phyloP scores from a whole-genome alignment of 331 rosid species.

The Quercus tomentella region DNA sequence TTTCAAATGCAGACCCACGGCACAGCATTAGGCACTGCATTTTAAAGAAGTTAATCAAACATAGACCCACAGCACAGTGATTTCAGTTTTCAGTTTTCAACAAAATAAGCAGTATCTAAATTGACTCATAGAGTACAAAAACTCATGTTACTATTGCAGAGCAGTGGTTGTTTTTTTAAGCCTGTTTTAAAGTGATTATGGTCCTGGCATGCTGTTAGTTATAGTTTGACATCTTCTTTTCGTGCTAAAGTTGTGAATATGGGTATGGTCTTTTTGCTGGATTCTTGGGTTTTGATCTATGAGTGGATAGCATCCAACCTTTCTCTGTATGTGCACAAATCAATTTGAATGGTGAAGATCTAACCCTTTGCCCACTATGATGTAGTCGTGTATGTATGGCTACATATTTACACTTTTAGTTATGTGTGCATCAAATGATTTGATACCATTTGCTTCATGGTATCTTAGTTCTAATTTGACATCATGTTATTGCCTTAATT shows the following conservation, averaged over 20 bases:
- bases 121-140: fast-evolving
- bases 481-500: too few species aligned
- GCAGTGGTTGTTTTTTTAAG: neutral
- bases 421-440: too few species aligned
- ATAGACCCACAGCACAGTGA: fast-evolving
- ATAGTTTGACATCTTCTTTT: neutral
- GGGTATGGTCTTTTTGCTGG: neutral
- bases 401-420: too few species aligned
- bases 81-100: too few species aligned
- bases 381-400: too few species aligned
- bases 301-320: neutral
- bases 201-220: neutral
- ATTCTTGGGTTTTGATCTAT: neutral
- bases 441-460: too few species aligned
- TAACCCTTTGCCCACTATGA: too few species aligned
- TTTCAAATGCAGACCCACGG: too few species aligned
- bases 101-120: too few species aligned
- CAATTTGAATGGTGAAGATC: neutral
- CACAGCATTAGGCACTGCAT: too few species aligned
- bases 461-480: too few species aligned
- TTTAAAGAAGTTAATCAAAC: too few species aligned
- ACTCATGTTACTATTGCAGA: neutral
- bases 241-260: neutral
- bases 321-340: neutral
- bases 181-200: neutral